phyloP scores from a whole-genome alignment of 257 asterid species.

The Thymus quinquecostatus region DNA sequence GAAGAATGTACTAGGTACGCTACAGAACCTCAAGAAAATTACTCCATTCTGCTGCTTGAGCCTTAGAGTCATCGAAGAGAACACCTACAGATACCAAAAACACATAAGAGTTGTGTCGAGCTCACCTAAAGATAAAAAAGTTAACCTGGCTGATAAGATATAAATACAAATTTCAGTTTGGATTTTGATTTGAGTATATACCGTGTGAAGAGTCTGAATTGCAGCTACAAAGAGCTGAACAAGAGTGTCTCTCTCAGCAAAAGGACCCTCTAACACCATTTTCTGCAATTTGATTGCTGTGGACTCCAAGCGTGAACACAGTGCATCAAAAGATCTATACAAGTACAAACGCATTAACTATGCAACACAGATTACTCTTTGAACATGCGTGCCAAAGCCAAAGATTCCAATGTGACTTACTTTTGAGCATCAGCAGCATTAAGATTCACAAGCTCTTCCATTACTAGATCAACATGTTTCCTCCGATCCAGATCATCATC shows the following conservation, averaged over 20 bases:
- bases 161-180: background rate
- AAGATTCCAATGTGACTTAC: conserved; percentile 51
- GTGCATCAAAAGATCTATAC: conserved; percentile 62
- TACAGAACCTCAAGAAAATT: conserved; percentile 56
- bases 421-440: conserved; percentile 51
- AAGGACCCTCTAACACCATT: conserved; percentile 47
- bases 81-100: conserved; percentile 60
- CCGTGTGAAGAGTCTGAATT: conserved; percentile 52
- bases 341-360: conserved; percentile 26
- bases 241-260: conserved; percentile 59
- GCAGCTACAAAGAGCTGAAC: conserved; percentile 57
- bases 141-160: background rate
- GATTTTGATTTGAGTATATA: conserved; percentile 38
- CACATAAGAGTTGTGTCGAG: conserved; percentile 25
- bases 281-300: conserved; percentile 52
- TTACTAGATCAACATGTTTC: conserved; percentile 46
- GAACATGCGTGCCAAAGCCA: background rate
- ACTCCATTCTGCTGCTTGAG: conserved; percentile 58
- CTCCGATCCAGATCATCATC: conserved; percentile 40
- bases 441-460: conserved; percentile 55
- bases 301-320: conserved; percentile 55
- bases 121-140: conserved; percentile 11
- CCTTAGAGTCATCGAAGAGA: conserved; percentile 55
- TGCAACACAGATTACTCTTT: conserved; percentile 11
- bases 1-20: conserved; percentile 10